phyloP scores from a whole-genome alignment of 305 asterid genomes.

The Rubia peregrina region DNA sequence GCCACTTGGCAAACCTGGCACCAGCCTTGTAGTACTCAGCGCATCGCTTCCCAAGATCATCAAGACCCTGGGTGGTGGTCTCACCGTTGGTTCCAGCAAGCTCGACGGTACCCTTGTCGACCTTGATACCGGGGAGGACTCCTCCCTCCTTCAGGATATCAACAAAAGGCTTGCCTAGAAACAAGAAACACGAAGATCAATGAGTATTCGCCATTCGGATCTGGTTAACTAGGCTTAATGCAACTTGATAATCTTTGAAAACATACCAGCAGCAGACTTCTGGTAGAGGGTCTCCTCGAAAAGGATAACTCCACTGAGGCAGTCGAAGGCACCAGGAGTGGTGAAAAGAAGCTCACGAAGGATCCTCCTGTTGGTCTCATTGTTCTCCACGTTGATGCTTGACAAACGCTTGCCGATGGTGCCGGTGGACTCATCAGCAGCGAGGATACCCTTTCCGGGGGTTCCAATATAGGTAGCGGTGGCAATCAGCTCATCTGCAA shows the following conservation, averaged over 20 bases:
- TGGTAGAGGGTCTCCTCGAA: slow-evolving; percentile 65
- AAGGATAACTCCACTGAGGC: slow-evolving; percentile 55
- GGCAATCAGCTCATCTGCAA: slow-evolving; percentile 51
- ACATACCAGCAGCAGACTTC: slow-evolving; percentile 49
- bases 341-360: slow-evolving; percentile 57
- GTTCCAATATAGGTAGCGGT: slow-evolving; percentile 53
- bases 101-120: slow-evolving; percentile 62
- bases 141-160: slow-evolving; percentile 64
- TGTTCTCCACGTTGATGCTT: slow-evolving; percentile 59
- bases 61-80: slow-evolving; percentile 67
- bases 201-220: not conserved
- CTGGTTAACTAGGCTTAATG: not conserved
- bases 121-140: slow-evolving; percentile 61
- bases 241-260: not conserved
- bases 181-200: not conserved
- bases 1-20: slow-evolving; percentile 61
- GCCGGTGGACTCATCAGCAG: slow-evolving; percentile 71
- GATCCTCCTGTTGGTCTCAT: slow-evolving; percentile 48
- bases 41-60: slow-evolving; percentile 60
- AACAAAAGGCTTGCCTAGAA: slow-evolving; percentile 49
- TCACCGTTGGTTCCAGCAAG: slow-evolving; percentile 62
- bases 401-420: slow-evolving; percentile 60
- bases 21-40: slow-evolving; percentile 51
- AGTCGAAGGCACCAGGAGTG: slow-evolving; percentile 48
- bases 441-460: slow-evolving; percentile 72